phyloP scores from a whole-genome alignment of 805 yeast species.

The Saccharomyces kudriavzevii region DNA sequence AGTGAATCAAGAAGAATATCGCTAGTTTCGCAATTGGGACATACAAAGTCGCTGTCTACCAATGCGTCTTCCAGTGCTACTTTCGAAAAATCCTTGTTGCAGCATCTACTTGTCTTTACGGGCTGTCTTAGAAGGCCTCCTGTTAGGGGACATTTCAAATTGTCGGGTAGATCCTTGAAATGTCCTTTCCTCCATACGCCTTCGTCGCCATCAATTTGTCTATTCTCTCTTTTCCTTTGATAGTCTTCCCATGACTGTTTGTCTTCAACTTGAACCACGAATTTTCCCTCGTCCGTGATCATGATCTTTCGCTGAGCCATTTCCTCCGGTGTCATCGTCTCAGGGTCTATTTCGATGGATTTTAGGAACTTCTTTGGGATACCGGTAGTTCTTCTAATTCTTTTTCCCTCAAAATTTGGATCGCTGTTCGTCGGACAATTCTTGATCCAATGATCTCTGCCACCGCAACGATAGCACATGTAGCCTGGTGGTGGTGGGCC shows the following conservation, averaged over 20 bases:
- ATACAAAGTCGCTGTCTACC: slow-evolving; percentile 76
- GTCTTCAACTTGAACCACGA: slow-evolving; percentile 94
- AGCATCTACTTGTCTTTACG: slow-evolving; percentile 73
- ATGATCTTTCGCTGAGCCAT: slow-evolving; percentile 52
- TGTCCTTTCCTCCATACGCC: slow-evolving; percentile 40
- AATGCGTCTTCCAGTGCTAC: slow-evolving; percentile 56
- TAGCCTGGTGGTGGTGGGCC: slow-evolving; percentile 88
- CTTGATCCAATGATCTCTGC: slow-evolving; percentile 90
- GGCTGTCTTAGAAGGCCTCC: slow-evolving; percentile 61
- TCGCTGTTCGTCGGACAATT: slow-evolving; percentile 92
- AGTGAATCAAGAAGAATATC: slow-evolving; percentile 74
- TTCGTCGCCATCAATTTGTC: slow-evolving; percentile 34
- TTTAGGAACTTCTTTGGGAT: slow-evolving; percentile 89
- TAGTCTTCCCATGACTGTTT: slow-evolving; percentile 80
- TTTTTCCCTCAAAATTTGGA: slow-evolving; percentile 87
- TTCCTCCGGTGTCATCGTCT: slow-evolving; percentile 57
- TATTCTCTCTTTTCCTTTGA: slow-evolving; percentile 50
- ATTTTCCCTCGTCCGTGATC: slow-evolving; percentile 91
- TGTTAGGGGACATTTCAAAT: slow-evolving; percentile 63
- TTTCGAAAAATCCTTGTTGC: slow-evolving; percentile 50
- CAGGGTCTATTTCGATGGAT: slow-evolving; percentile 50
- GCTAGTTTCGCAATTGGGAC: slow-evolving; percentile 75
- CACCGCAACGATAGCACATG: slow-evolving; percentile 93
- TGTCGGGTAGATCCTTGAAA: slow-evolving; percentile 40
- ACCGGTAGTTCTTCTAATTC: slow-evolving; percentile 91